Evolutionary conservation across 2,329 filamentous ascomycete species (phyloP).

Genomic region (Ambrosiella xylebori): DNA sequence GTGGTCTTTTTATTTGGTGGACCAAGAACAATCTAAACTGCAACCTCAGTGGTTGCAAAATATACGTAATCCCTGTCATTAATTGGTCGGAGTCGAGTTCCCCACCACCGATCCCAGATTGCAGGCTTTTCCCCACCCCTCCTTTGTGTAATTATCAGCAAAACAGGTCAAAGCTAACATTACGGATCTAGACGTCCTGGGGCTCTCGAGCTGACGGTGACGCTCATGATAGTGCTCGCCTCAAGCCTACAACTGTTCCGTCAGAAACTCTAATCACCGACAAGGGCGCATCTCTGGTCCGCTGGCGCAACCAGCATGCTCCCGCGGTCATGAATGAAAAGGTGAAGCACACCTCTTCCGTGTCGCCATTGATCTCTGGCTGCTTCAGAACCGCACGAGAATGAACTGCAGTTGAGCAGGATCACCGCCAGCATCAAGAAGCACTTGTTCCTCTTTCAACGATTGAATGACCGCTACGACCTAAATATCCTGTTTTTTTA

Average conservation of each 20-base stretch:
- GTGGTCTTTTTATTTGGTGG: slow-evolving; percentile 1
- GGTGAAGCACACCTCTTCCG: not conserved
- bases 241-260: slow-evolving; percentile 22
- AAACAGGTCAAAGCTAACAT: not conserved
- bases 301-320: not conserved
- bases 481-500: not conserved
- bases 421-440: too few relatives aligned
- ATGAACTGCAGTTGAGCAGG: too few relatives aligned
- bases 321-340: not conserved
- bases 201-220: slow-evolving; percentile 86
- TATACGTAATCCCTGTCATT: not conserved
- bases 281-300: not conserved
- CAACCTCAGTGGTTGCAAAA: not conserved
- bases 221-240: slow-evolving; percentile 57
- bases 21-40: not conserved
- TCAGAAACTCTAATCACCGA: not conserved
- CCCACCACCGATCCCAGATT: too few relatives aligned
- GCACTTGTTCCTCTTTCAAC: not conserved
- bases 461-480: not conserved
- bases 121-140: not conserved
- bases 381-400: not conserved
- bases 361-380: not conserved
- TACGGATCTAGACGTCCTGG: slow-evolving; percentile 61
- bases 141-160: not conserved
- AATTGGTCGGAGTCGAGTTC: not conserved